Evolutionary conservation across 768 basidiomycete species (phyloP).

Genomic region (Macrolepiota dolichaula): DNA sequence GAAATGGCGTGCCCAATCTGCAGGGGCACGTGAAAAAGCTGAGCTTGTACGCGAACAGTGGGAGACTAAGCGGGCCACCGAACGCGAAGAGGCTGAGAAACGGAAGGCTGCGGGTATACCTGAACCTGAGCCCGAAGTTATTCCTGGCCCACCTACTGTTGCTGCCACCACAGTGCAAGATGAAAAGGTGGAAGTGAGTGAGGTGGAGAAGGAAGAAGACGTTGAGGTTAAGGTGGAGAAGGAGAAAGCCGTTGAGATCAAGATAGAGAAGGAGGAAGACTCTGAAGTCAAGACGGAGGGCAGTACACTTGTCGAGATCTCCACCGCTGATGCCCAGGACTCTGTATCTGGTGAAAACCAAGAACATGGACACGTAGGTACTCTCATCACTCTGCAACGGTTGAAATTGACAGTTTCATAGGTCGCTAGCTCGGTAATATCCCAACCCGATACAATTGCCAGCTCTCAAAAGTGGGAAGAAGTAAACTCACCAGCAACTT

Average conservation of each 20-base stretch:
- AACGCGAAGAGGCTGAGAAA: slow-evolving; percentile 31
- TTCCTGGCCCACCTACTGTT: neutral
- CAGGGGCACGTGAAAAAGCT: slow-evolving; percentile 70
- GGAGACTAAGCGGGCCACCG: slow-evolving; percentile 57
- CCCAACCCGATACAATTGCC: slow-evolving; percentile 34
- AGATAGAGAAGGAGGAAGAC: neutral
- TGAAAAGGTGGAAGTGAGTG: neutral
- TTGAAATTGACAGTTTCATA: neutral
- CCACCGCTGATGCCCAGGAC: slow-evolving; percentile 32
- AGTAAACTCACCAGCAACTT: slow-evolving; percentile 52
- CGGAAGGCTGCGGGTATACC: slow-evolving; percentile 19
- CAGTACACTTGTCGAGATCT: neutral
- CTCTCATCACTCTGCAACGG: neutral
- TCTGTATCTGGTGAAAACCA: slow-evolving; percentile 1
- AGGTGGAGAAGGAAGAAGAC: neutral
- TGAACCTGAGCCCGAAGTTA: neutral
- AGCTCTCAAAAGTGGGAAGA: slow-evolving; percentile 74
- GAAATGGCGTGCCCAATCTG: slow-evolving; percentile 72
- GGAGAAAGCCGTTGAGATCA: too few species aligned
- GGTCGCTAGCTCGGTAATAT: slow-evolving; percentile 18
- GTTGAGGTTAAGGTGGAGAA: neutral
- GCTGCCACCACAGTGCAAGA: neutral
- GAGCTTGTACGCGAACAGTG: slow-evolving; percentile 70
- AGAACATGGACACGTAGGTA: neutral
- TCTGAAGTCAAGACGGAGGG: neutral